Percentiles rank a stretch among this genome's conserved stretches.
phyloP scores from a whole-genome alignment of 768 basidiomycete genomes.

The Boletellus emodensis region DNA sequence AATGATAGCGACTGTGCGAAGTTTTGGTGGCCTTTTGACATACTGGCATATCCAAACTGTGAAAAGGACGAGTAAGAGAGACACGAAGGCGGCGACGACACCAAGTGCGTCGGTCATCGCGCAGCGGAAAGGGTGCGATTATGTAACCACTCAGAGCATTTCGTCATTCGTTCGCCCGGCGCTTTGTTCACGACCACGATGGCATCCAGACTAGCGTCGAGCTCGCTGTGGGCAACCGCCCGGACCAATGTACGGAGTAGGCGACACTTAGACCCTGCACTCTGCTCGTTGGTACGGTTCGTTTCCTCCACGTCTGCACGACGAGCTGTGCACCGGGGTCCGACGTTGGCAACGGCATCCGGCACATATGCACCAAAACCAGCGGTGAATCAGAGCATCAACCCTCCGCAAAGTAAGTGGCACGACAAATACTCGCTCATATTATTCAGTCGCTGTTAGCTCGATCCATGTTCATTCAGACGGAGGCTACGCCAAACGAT shows the following conservation, averaged over 20 bases:
- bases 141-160: constrained; percentile 18
- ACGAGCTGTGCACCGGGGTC: constrained; percentile 27
- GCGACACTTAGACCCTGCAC: constrained; percentile 4
- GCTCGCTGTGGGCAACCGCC: constrained; percentile 12
- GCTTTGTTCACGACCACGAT: constrained; percentile 14
- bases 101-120: constrained; percentile 7
- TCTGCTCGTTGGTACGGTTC: constrained; percentile 21
- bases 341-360: constrained; percentile 34
- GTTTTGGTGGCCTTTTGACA: constrained; percentile 25
- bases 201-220: constrained; percentile 15
- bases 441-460: constrained; percentile 34
- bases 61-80: constrained; percentile 12
- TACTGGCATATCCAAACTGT: constrained; percentile 13
- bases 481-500: constrained; percentile 94
- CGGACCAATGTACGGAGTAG: constrained; percentile 3
- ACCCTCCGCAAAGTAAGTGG: constrained; percentile 35
- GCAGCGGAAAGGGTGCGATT: constrained; percentile 1
- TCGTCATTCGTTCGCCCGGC: too few relatives aligned
- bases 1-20: constrained; percentile 79
- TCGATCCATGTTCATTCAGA: constrained; percentile 97
- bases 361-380: constrained; percentile 16
- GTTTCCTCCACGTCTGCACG: constrained; percentile 21
- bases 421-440: background rate
- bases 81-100: constrained; percentile 6
- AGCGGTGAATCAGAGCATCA: background rate